Evolutionary conservation across 345 rosid genomes (phyloP), one percentile per base, ranked within the genome.

Genomic region (Populus euphratica): DNA sequence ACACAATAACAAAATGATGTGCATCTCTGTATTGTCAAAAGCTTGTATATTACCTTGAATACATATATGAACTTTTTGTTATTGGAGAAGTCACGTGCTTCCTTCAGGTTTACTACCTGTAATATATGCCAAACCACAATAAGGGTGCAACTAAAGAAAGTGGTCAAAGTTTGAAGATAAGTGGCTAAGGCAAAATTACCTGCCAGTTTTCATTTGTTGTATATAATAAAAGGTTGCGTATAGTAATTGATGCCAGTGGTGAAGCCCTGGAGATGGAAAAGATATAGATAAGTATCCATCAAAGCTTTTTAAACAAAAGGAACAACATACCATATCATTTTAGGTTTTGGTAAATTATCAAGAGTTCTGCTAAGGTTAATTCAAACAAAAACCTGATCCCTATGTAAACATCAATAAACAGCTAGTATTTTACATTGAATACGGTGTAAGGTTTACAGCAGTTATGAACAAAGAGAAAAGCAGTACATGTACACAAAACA

Each of bases 131-230:
- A 23, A n/a, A 38, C 66, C 66, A 78, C 44, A 77, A 70, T 47
- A 66, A 50, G 62, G 73, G 25, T 27, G 68, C 38, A 17, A n/a
- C 47, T 17, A 27, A 44, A 68, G 78, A 67, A 75, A 63, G 31
- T 14, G 21, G 27, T 29, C 47, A 73, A 72, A 64, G 67, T 25
- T 75, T 61, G 44, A 35, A 29, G 66, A 41, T n/a, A 31, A 17
- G 39, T 80, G 72, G 14, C 61, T 44, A 33, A 4, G 20, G 75
- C 31, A 77, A 70, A 73, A 64, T 74, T 85, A 96, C 99, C 98
- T 93, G 86, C 99, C 99, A 96, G 76, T 85, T 90, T 88, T 96
- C 99, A 69, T 96, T 92, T 50, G 99, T 96, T 29, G 97, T 90
- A 83, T 85, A 91, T 68, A 96, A 82, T 62, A 90, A 80, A 81